Evolutionary conservation across 2,329 filamentous ascomycete species (phyloP).

Genomic region (Aspergillus aculeatus): DNA sequence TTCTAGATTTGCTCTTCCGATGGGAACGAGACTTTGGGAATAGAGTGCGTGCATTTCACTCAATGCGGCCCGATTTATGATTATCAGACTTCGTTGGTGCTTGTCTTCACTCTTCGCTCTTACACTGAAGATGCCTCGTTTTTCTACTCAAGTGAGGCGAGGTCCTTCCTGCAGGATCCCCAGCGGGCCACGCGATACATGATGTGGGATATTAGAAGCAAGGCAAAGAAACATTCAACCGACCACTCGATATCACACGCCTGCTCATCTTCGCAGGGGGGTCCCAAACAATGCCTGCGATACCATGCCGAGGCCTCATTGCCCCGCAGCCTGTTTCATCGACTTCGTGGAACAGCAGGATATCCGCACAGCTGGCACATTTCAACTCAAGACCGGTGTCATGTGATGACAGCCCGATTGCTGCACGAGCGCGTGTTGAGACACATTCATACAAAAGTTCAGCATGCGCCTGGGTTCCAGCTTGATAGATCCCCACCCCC

Average conservation of each 20-base stretch:
- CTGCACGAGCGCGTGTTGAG: constrained; percentile 43
- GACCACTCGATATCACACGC: constrained; percentile 26
- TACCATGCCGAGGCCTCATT: constrained; percentile 26
- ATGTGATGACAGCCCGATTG: constrained; percentile 30
- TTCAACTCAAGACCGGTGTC: constrained; percentile 10
- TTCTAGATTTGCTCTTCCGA: not conserved
- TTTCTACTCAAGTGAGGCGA: not conserved
- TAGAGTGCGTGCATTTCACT: not conserved
- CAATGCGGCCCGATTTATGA: not conserved
- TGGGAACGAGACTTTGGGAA: not conserved
- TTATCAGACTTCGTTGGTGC: not conserved
- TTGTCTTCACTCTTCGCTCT: not conserved
- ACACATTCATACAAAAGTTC: constrained; percentile 58
- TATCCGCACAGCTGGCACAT: constrained; percentile 16
- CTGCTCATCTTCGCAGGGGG: constrained; percentile 30
- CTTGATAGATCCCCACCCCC: constrained; percentile 66
- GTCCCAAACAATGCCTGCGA: constrained; percentile 42
- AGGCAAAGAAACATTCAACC: constrained; percentile 14
- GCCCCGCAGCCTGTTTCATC: constrained; percentile 34
- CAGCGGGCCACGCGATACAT: constrained; percentile 9
- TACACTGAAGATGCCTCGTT: not conserved
- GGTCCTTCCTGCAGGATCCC: not conserved
- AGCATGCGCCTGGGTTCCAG: constrained; percentile 60
- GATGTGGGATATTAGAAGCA: not conserved
- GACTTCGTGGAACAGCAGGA: constrained; percentile 27